Evolutionary conservation across 2,329 filamentous ascomycete species (phyloP), one percentile per base, ranked within the genome.

Genomic region (Decorospora gaudefroyi): DNA sequence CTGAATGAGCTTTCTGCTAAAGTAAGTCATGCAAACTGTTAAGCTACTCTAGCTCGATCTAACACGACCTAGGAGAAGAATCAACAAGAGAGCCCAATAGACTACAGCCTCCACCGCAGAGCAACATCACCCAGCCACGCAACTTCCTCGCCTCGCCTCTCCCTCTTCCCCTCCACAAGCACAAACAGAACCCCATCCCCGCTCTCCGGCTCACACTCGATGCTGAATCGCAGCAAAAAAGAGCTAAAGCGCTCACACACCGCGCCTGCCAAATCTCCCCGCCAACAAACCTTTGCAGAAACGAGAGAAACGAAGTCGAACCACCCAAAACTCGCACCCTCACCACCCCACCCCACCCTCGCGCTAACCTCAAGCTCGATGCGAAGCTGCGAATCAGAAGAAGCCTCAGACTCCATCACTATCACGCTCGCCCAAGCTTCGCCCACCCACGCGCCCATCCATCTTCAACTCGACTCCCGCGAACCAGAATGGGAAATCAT

Each of bases 401-500:
- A 56, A 16, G 65, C 65, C 28, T 59, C 57, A 16, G 65, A 67
- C 28, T 59, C 59, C 7, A 51, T 66, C 18, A 61, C 61, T 1
- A 51, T 68, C 19, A 57, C 58, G 7, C 60, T 59, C 11, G 57
- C 50, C 6, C 51, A 53, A 23, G 42, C 54, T 4, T 46, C 42
- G 2, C 34, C 59, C 5, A 45, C 42, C 12, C 38, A 28, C 15
- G 9, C 21, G 25, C 42, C 59, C 2, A 60, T 55, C 45, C 61
- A 52, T 21, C 38, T 60, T 2, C 59, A 51, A 12, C 34, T 61
- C 13, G 55, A 63, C 17, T 58, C 57, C 6, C 53, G 55, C 23
- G 63, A 67, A 39, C 64, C 65, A 6, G 53, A 63, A 34, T 67
- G 65, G 65, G 62, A 67, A 35, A 58, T 68, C 35, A 51, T 46